Evolutionary conservation across 129 eudicot species (phyloP).

Genomic region (Saussurea involucrata): DNA sequence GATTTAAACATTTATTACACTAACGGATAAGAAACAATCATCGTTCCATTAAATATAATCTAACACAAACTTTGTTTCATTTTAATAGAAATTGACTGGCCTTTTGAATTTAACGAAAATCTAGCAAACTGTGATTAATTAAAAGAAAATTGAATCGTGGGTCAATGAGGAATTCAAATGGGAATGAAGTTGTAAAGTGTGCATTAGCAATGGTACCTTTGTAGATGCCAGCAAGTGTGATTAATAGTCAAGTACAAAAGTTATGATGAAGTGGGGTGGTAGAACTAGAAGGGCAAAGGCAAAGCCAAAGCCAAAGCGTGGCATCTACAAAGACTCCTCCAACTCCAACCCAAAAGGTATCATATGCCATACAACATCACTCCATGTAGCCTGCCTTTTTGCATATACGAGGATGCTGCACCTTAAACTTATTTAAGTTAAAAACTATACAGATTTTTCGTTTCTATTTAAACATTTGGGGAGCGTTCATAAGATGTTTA

Average conservation of each 20-base stretch:
- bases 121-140: constrained; percentile 14
- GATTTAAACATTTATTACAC: background rate
- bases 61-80: background rate
- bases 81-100: background rate
- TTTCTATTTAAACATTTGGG: background rate
- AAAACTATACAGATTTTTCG: background rate
- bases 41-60: no score
- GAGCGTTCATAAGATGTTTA: background rate
- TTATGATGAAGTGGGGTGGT: constrained; percentile 25
- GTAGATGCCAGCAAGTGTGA: constrained; percentile 32
- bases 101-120: background rate
- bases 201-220: constrained; percentile 16
- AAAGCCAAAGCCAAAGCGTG: background rate
- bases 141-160: constrained; percentile 3
- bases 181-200: constrained; percentile 3
- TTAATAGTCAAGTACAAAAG: constrained; percentile 29
- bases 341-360: constrained; percentile 18
- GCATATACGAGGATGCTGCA: background rate
- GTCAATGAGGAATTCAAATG: background rate
- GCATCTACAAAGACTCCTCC: constrained; percentile 24
- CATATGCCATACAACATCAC: background rate
- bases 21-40: background rate
- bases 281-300: background rate
- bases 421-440: background rate
- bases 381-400: background rate